phyloP scores from a whole-genome alignment of 768 basidiomycete genomes.

The Cystofilobasidium bisporidii region DNA sequence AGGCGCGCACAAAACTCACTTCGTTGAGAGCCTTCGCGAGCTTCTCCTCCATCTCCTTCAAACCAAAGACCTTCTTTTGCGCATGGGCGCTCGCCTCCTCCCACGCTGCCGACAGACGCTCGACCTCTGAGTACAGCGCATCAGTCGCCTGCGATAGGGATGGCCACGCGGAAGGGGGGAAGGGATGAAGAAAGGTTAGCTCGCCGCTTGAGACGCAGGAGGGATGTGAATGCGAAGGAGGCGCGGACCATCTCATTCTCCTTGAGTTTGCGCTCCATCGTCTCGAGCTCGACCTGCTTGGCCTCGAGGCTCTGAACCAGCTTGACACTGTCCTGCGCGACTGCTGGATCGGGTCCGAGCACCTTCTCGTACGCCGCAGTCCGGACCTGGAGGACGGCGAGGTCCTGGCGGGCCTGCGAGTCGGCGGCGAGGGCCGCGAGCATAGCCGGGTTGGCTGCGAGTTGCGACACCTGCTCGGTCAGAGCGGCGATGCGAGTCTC shows the following conservation, averaged over 20 bases:
- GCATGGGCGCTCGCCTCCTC: conserved; percentile 70
- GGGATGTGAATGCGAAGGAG: too few species aligned
- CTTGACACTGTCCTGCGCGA: conserved; percentile 48
- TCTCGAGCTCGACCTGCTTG: conserved; percentile 61
- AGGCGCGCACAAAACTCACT: conserved; percentile 44
- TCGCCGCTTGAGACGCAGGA: neutral
- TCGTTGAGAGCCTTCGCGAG: conserved; percentile 58
- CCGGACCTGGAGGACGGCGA: conserved; percentile 26
- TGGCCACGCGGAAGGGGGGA: too few species aligned
- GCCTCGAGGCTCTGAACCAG: conserved; percentile 52
- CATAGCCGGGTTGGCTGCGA: conserved; percentile 2
- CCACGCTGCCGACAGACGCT: conserved; percentile 77
- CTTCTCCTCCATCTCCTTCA: conserved; percentile 64
- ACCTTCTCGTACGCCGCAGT: conserved; percentile 50
- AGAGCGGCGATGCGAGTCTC: conserved; percentile 30
- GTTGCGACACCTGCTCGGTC: conserved; percentile 23
- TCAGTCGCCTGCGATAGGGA: conserved; percentile 69
- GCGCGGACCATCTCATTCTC: conserved; percentile 56
- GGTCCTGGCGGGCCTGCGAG: conserved; percentile 17
- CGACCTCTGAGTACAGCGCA: conserved; percentile 71
- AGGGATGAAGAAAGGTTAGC: neutral
- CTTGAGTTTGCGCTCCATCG: conserved; percentile 53
- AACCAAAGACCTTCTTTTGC: conserved; percentile 72
- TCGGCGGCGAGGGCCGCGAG: conserved; percentile 5
- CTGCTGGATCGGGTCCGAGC: conserved; percentile 50